Base-by-base conservation (phyloP, 129 eudicot genomes). In the Calendula officinalis region DNA sequence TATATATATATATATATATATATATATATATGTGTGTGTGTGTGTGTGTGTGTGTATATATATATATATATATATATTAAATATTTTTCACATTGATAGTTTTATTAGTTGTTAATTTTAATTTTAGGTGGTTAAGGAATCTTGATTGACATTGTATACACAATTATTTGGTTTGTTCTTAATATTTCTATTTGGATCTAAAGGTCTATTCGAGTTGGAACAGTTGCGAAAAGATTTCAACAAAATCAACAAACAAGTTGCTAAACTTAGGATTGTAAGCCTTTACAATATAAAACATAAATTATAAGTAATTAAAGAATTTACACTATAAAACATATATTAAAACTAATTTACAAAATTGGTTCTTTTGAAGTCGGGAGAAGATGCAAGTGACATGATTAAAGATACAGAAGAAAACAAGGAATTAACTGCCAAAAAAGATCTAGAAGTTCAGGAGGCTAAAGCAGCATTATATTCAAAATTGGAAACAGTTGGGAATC, bases 121-220 rank as follows among this genome's bases (percentile, higher is more conserved):
- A 40, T 43, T 63, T 27, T 43, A 35, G 42, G 36, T 30, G 42
- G 9, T 14, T 32, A 12, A 8, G 50, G 41, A 8, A 44, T 32
- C 44, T 3, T 17, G 16, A 46, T 56, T 56, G 65, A 58, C 57
- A 46, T 49, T 51, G n/a, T 57, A 5, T 3, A 16, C 5, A 32
- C 30, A n/a, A 4, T 5, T 11, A 2, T 32, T 34, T 56, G 4
- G 4, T 35, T 44, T 10, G 3, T 62, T 38, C 13, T 38, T 22
- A 22, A 22, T 22, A 22, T 22, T 9, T 53, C 2, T 54, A 10
- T 50, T 44, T 17, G 75, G 75, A 38, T 46, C 53, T 73, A n/a
- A 51, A 91, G 98, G 88, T 43, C 94, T 76, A 61, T 85, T 73
- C 47, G 96, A 87, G 95, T 76, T 87, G 33, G 98, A 91, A 40